Conservation (phyloP, 257 asterid species). For the Ocimum tenuiflorum region DNA sequence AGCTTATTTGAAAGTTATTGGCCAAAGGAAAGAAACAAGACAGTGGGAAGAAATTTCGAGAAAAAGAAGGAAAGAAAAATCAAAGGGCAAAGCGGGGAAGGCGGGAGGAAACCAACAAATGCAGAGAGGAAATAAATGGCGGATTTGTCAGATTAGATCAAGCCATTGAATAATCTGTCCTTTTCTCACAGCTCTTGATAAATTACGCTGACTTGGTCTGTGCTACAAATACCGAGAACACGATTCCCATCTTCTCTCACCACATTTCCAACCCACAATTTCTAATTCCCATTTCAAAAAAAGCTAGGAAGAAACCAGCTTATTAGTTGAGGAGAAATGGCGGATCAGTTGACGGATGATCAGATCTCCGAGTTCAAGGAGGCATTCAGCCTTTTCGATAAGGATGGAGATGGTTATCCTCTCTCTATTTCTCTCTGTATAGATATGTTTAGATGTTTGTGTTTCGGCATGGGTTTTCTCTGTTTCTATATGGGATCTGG, state of each 20-base stretch:
- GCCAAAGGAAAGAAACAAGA: background rate
- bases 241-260: background rate
- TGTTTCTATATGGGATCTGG: slow-evolving; percentile 21
- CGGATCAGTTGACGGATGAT: slow-evolving; percentile 50
- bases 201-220: slow-evolving; percentile 24
- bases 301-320: background rate
- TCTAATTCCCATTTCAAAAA: background rate
- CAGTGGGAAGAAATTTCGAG: background rate
- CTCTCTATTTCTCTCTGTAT: slow-evolving; percentile 8
- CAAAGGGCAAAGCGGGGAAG: slow-evolving; percentile 38
- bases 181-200: slow-evolving; percentile 18
- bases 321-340: slow-evolving; percentile 28
- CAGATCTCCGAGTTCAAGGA: slow-evolving; percentile 60
- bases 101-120: slow-evolving; percentile 8
- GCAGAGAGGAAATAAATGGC: background rate
- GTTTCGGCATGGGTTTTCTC: background rate
- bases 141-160: background rate
- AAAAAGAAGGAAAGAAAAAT: background rate
- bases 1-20: background rate
- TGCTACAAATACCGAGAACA: slow-evolving; percentile 1
- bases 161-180: no score
- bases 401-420: slow-evolving; percentile 49
- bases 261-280: slow-evolving; percentile 1
- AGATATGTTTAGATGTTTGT: background rate
- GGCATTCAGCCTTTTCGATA: slow-evolving; percentile 49